These are phyloP conservation scores for Leptographium procerum DNA, from an alignment of 2,329 filamentous ascomycete genomes.

Conservation along the genomic window DNA sequence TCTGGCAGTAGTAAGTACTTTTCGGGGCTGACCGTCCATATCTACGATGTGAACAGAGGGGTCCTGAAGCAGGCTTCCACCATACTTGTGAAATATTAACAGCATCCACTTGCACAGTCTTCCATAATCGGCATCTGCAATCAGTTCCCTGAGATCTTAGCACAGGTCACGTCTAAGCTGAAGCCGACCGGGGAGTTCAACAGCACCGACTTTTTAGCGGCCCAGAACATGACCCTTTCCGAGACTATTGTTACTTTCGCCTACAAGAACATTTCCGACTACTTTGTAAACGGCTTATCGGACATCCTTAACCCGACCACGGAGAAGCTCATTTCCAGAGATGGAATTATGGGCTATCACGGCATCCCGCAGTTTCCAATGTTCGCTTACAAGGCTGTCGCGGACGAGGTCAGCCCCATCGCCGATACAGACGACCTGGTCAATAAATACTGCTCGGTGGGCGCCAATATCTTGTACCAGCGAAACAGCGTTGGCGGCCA, in stretches of 20 bases:
- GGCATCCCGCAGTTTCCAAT: constrained; percentile 33
- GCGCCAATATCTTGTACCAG: constrained; percentile 31
- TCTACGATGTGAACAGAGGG: too few relatives aligned
- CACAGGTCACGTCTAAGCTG: constrained; percentile 17
- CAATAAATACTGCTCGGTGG: constrained; percentile 20
- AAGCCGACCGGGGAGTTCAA: constrained; percentile 20
- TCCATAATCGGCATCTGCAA: constrained; percentile 23
- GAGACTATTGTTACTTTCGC: constrained; percentile 19
- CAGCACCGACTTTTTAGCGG: constrained; percentile 21
- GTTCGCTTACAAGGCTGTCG: constrained; percentile 33
- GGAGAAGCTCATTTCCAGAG: constrained; percentile 16
- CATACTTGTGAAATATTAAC: too few relatives aligned
- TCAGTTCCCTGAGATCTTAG: constrained; percentile 21
- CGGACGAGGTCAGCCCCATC: constrained; percentile 30
- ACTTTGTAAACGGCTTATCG: constrained; percentile 26
- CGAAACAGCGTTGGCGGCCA: constrained; percentile 31
- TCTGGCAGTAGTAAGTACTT: constrained; percentile 19
- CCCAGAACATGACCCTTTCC: constrained; percentile 16
- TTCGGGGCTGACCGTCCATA: too few relatives aligned
- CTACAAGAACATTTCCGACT: constrained; percentile 25
- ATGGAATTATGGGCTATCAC: constrained; percentile 24
- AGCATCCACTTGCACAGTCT: constrained; percentile 12
- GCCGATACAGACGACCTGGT: constrained; percentile 19
- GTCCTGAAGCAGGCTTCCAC: too few relatives aligned
- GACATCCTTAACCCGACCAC: constrained; percentile 15